Percentiles rank a stretch among this genome's conserved stretches.
Evolutionary conservation across 257 asterid species (phyloP).

Genomic region (Catharanthus roseus): DNA sequence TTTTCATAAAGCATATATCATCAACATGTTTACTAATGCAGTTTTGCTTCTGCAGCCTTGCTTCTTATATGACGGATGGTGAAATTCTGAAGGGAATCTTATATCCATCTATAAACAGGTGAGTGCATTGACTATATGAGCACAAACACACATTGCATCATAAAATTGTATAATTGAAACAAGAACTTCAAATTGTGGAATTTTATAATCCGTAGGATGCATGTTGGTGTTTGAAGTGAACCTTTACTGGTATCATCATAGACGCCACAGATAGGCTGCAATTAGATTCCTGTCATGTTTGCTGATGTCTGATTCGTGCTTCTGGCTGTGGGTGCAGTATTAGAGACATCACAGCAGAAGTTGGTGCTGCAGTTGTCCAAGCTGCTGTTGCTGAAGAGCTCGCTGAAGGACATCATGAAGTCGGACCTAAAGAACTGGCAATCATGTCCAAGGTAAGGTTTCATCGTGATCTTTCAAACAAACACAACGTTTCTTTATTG

Average conservation of each 20-base stretch:
- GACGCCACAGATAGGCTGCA: background rate
- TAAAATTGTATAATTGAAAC: background rate
- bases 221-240: background rate
- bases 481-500: background rate
- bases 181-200: background rate
- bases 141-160: background rate
- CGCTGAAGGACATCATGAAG: slow-evolving; percentile 81
- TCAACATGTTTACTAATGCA: slow-evolving; percentile 10
- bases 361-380: slow-evolving; percentile 85
- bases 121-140: slow-evolving; percentile 3
- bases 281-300: background rate
- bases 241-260: background rate
- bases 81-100: slow-evolving; percentile 71
- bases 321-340: slow-evolving; percentile 46
- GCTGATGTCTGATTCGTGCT: slow-evolving; percentile 12
- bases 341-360: slow-evolving; percentile 89
- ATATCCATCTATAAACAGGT: slow-evolving; percentile 89
- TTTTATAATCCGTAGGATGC: no score
- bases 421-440: slow-evolving; percentile 66
- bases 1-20: background rate
- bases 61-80: slow-evolving; percentile 80
- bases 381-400: slow-evolving; percentile 74
- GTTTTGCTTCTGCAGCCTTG: slow-evolving; percentile 65
- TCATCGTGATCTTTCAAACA: background rate
- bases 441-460: slow-evolving; percentile 66